Evolutionary conservation across 1,284 basidiomycete species (phyloP).

Genomic region (Somion occarium): DNA sequence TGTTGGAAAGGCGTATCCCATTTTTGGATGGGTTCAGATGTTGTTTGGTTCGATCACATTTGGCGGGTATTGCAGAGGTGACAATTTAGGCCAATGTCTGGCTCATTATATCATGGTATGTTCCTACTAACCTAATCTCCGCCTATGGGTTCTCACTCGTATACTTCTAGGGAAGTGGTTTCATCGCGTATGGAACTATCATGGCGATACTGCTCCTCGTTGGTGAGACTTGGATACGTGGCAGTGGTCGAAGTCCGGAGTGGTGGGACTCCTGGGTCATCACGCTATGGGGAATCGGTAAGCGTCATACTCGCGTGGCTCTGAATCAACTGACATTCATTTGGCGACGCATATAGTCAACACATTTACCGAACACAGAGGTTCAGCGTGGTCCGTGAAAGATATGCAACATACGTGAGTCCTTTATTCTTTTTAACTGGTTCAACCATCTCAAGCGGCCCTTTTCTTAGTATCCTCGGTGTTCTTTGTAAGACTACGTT

Average conservation of each 20-base stretch:
- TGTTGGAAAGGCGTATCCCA: slow-evolving; percentile 82
- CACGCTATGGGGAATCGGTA: slow-evolving; percentile 65
- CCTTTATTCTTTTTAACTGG: not conserved
- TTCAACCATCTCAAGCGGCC: too few species aligned
- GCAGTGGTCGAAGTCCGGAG: slow-evolving; percentile 75
- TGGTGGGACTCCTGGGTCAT: slow-evolving; percentile 92
- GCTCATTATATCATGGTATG: slow-evolving; percentile 88
- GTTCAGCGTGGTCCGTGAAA: slow-evolving; percentile 80
- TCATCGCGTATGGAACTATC: slow-evolving; percentile 84
- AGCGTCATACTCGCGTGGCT: slow-evolving; percentile 20
- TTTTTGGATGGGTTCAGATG: slow-evolving; percentile 87
- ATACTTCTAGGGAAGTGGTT: slow-evolving; percentile 59
- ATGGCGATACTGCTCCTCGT: slow-evolving; percentile 81
- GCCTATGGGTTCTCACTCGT: too few species aligned
- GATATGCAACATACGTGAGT: slow-evolving; percentile 92
- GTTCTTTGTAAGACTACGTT: slow-evolving; percentile 41
- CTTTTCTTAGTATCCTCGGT: slow-evolving; percentile 39
- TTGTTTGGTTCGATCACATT: slow-evolving; percentile 67
- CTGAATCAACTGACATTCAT: slow-evolving; percentile 6
- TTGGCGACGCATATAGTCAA: slow-evolving; percentile 51
- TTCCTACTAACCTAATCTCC: not conserved
- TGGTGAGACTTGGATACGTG: slow-evolving; percentile 79
- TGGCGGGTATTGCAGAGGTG: slow-evolving; percentile 68
- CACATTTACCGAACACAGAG: slow-evolving; percentile 91
- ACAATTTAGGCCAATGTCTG: slow-evolving; percentile 73